Evolutionary conservation across 2,329 filamentous ascomycete genomes (phyloP), one percentile per base, ranked within the genome.

Genomic region (Colletotrichum sp.): DNA sequence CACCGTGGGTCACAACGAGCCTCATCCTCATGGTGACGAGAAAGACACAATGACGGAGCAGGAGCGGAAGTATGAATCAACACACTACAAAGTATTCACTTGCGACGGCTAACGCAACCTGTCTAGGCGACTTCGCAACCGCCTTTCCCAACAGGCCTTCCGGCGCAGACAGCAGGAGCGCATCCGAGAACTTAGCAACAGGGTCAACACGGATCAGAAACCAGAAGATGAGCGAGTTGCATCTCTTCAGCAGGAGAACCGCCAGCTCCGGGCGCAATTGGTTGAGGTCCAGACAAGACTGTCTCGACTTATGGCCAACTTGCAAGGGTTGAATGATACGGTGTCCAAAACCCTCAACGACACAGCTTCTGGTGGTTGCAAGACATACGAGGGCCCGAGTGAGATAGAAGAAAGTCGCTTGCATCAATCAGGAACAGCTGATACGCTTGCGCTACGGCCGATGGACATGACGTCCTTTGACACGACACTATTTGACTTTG

Each of bases 81-180:
- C n/a, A n/a, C n/a, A n/a, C n/a, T n/a, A 13, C 3, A 7, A 63
- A 43, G 24, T 1, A 15, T 28, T 24, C 6, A 13, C 24, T 28
- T 34, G 16, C 15, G 4, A 39, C 30, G 21, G 48, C 30, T 61
- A 21, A 67, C 65, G 13, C 0, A 57, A 4, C 0, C 8, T 32
- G 10, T 16, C 9, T 21, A 83, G 82, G 70, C 82, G 82, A 69
- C 75, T 82, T 28, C 81, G 82, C n/a, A 83, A 83, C 59, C 81
- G 82, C 15, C 77, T 83, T 2, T 82, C 82, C 0, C 82, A 83
- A 26, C 78, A 80, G n/a, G 81, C 82, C 0, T 83, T 83, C 64
- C 82, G 82, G 2, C 81, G 82, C 1, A 75, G 82, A 21, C 81
- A 82, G 43, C 81, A 79, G 3, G 81, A 83, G 67, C 79, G 79